phyloP scores from a whole-genome alignment of 495 filamentous ascomycete species.

The Saxophila tyrrhenica region DNA sequence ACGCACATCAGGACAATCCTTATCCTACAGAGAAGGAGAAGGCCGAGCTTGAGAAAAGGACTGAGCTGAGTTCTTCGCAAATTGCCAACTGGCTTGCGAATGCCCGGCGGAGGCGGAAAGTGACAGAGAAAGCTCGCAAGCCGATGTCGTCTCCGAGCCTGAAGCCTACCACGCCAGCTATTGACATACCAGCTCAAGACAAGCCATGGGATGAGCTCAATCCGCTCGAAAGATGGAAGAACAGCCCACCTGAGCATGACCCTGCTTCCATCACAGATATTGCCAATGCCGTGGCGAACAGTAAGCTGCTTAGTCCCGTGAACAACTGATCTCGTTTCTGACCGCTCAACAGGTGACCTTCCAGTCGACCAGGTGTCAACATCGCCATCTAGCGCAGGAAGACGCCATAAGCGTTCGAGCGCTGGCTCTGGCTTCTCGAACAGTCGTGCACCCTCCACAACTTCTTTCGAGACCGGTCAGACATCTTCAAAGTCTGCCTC shows the following conservation, averaged over 20 bases:
- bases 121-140: constrained; percentile 22
- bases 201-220: constrained; percentile 50
- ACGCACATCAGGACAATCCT: constrained; percentile 60
- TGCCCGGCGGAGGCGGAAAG: constrained; percentile 65
- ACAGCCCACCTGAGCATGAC: constrained; percentile 80
- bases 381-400: constrained; percentile 13
- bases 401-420: constrained; percentile 38
- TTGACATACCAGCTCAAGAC: constrained; percentile 52
- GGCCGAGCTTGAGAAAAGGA: constrained; percentile 56
- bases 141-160: constrained; percentile 24
- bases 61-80: constrained; percentile 63
- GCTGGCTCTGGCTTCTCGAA: constrained; percentile 41
- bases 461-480: constrained; percentile 50
- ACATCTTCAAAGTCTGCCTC: constrained; percentile 8
- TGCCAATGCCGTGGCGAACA: constrained; percentile 58
- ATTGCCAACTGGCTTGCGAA: constrained; percentile 84
- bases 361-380: constrained; percentile 8
- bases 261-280: constrained; percentile 70
- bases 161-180: constrained; percentile 32
- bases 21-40: constrained; percentile 78
- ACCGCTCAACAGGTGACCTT: constrained; percentile 3
- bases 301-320: not conserved
- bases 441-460: constrained; percentile 57
- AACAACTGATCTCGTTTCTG: not conserved
- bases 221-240: constrained; percentile 74